These are phyloP conservation scores for Alternaria incomplexa DNA, from an alignment of 2,329 filamentous ascomycete genomes.

Conservation along the genomic window DNA sequence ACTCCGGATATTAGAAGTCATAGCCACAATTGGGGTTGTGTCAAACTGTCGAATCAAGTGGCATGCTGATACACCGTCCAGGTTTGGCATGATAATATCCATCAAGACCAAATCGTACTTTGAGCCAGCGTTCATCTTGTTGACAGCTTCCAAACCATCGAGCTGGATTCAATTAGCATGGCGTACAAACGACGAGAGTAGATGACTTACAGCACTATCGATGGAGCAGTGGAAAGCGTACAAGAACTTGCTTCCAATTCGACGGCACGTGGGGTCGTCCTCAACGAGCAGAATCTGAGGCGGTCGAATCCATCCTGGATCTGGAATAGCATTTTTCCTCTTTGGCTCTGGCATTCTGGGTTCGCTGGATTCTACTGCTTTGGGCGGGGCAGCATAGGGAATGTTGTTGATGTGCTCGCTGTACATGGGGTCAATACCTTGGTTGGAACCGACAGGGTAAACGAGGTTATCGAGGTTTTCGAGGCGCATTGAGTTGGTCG, in stretches of 20 bases:
- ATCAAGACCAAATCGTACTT: constrained; percentile 67
- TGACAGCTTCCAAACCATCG: constrained; percentile 89
- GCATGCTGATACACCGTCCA: constrained; percentile 94
- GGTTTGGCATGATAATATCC: constrained; percentile 89
- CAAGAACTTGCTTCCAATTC: constrained; percentile 71
- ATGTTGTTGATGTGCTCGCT: constrained; percentile 95
- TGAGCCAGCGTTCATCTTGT: constrained; percentile 73
- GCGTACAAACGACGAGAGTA: not conserved
- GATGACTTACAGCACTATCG: constrained; percentile 64
- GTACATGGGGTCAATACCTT: constrained; percentile 94
- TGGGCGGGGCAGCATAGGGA: constrained; percentile 79
- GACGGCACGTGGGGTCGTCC: constrained; percentile 71
- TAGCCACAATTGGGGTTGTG: constrained; percentile 88
- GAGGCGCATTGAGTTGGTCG: constrained; percentile 60
- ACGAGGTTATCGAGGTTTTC: constrained; percentile 74
- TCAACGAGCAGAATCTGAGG: constrained; percentile 91
- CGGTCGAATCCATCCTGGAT: constrained; percentile 69
- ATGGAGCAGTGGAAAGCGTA: constrained; percentile 69
- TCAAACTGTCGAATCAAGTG: constrained; percentile 90
- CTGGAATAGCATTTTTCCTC: constrained; percentile 67
- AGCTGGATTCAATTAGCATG: constrained; percentile 59
- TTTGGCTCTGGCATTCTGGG: constrained; percentile 58
- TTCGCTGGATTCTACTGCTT: constrained; percentile 60
- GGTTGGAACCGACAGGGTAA: constrained; percentile 87
- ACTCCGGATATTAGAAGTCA: constrained; percentile 97